Evolutionary conservation across 2,329 filamentous ascomycete genomes (phyloP).

Genomic region (Lachnellula cervina): DNA sequence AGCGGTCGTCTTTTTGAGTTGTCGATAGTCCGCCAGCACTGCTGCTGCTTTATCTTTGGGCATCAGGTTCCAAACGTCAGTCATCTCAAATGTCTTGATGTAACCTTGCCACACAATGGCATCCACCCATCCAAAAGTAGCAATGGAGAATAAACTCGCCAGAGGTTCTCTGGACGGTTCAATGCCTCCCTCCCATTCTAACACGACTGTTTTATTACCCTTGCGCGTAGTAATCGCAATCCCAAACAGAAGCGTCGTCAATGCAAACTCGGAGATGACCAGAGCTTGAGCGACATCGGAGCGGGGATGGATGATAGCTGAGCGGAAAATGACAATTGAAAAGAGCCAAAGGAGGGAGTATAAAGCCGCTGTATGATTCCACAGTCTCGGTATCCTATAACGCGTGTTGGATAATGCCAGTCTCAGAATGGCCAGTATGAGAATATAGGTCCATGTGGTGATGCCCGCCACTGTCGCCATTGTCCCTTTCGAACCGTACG

Average conservation of each 20-base stretch:
- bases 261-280: slow-evolving; percentile 66
- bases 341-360: slow-evolving; percentile 83
- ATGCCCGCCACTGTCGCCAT: slow-evolving; percentile 63
- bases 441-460: slow-evolving; percentile 74
- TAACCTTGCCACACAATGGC: slow-evolving; percentile 85
- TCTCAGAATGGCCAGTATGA: slow-evolving; percentile 67
- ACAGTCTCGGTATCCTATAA: slow-evolving; percentile 68
- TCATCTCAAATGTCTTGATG: slow-evolving; percentile 74
- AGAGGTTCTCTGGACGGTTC: slow-evolving; percentile 82
- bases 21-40: slow-evolving; percentile 77
- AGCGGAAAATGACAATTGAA: slow-evolving; percentile 73
- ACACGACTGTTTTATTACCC: slow-evolving; percentile 81
- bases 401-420: slow-evolving; percentile 61
- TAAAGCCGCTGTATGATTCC: slow-evolving; percentile 87
- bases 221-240: slow-evolving; percentile 80
- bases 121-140: slow-evolving; percentile 89
- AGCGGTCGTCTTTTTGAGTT: slow-evolving; percentile 74
- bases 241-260: slow-evolving; percentile 68
- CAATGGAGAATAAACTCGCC: slow-evolving; percentile 82
- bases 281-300: slow-evolving; percentile 60
- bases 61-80: slow-evolving; percentile 86
- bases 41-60: slow-evolving; percentile 81
- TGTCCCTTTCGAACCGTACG: slow-evolving; percentile 53
- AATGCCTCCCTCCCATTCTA: slow-evolving; percentile 86
- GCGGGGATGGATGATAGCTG: slow-evolving; percentile 71